Percentiles rank a stretch among this genome's conserved stretches.
Conservation (phyloP, 164 flowering plant genomes). For the Paratinospora sagittata region DNA sequence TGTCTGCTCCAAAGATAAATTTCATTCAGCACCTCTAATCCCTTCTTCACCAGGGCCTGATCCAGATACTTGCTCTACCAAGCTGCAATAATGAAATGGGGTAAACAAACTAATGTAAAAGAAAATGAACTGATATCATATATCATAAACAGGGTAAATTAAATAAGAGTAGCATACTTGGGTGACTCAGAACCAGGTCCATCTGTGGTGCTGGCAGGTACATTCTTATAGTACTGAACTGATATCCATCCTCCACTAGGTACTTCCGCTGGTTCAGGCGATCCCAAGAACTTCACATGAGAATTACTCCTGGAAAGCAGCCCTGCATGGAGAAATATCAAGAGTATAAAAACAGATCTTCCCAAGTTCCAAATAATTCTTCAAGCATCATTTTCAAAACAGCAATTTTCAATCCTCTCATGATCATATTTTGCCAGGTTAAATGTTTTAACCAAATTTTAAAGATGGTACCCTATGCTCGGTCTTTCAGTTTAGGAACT, state of each 20-base stretch:
- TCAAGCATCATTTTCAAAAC: background rate
- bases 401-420: background rate
- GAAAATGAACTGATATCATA: background rate
- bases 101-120: background rate
- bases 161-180: constrained; percentile 8
- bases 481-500: background rate
- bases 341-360: background rate
- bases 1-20: background rate
- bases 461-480: background rate
- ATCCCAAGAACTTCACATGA: constrained; percentile 17
- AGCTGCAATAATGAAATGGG: constrained; percentile 11
- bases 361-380: background rate
- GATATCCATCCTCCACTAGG: constrained; percentile 19
- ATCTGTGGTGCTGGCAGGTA: constrained; percentile 6
- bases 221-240: constrained; percentile 17
- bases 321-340: constrained; percentile 25
- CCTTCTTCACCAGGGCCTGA: constrained; percentile 12
- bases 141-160: background rate
- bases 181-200: constrained; percentile 18
- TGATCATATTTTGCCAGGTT: background rate
- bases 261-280: constrained; percentile 19
- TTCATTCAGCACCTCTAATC: constrained; percentile 13
- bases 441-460: background rate
- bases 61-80: constrained; percentile 16
- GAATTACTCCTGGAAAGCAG: constrained; percentile 22